phyloP scores from a whole-genome alignment of 1,139 yeast species.

The Hyphopichia fennica region DNA sequence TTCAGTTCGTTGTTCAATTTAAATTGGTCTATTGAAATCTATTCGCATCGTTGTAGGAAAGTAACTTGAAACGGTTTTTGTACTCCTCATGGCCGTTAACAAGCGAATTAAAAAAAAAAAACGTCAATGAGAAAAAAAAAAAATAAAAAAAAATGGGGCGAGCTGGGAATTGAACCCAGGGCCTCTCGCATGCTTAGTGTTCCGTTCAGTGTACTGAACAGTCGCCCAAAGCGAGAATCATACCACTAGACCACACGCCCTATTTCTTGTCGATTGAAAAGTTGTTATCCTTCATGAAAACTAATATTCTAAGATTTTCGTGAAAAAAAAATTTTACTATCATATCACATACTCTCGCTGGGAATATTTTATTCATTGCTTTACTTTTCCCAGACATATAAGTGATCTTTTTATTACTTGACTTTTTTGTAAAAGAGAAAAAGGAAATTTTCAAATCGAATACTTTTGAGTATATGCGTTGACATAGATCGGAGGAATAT shows the following conservation, averaged over 20 bases:
- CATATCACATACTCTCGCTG: too few relatives aligned
- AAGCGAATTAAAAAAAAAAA: not conserved
- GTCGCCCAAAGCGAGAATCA: slow-evolving; percentile 19
- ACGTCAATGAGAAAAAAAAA: not conserved
- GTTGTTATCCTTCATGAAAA: too few relatives aligned
- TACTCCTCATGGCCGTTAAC: not conserved
- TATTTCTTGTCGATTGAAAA: not conserved
- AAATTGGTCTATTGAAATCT: too few relatives aligned
- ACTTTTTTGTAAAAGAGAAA: too few relatives aligned
- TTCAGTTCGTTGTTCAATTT: too few relatives aligned
- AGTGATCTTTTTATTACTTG: too few relatives aligned
- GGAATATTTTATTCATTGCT: too few relatives aligned
- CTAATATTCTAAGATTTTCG: too few relatives aligned
- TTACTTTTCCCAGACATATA: too few relatives aligned
- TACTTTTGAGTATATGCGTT: too few relatives aligned
- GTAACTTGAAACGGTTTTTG: not conserved
- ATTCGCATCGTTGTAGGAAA: not conserved
- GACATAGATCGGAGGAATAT: too few relatives aligned
- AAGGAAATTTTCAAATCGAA: too few relatives aligned
- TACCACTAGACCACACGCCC: slow-evolving; percentile 21
- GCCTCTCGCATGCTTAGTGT: slow-evolving; percentile 17
- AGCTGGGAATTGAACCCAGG: slow-evolving; percentile 20
- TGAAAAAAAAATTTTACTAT: not conserved
- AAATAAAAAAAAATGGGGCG: slow-evolving; percentile 13
- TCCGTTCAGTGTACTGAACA: slow-evolving; percentile 6